phyloP scores from a whole-genome alignment of 208 protist genomes.

The Trypanosoma mega region DNA sequence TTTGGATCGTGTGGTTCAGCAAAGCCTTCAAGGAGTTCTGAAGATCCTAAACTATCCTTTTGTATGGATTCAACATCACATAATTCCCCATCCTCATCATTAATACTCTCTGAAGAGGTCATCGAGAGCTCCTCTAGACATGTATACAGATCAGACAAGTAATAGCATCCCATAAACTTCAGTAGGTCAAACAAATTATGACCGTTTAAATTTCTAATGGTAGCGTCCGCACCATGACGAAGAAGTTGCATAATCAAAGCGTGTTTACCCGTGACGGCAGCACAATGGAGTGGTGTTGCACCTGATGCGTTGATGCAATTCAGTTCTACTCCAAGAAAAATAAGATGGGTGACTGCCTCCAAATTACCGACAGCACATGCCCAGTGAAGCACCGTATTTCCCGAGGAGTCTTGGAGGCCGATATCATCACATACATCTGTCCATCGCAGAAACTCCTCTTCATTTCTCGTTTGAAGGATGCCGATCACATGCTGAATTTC shows the following conservation, averaged over 20 bases:
- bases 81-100: no score
- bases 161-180: constrained; percentile 6
- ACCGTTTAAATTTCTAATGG: constrained; percentile 16
- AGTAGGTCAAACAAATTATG: constrained; percentile 42
- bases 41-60: no score
- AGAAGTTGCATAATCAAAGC: constrained; percentile 41
- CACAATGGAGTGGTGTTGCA: constrained; percentile 60
- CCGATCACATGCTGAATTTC: constrained; percentile 30
- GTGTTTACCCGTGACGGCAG: constrained; percentile 37
- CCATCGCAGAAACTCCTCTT: constrained; percentile 41
- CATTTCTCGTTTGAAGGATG: constrained; percentile 36
- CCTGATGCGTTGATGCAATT: constrained; percentile 38
- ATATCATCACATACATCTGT: constrained; percentile 51
- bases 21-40: no score
- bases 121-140: constrained; percentile 8
- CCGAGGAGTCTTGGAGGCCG: constrained; percentile 33
- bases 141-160: background rate
- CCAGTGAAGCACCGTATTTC: constrained; percentile 79
- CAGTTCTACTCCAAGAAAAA: constrained; percentile 37
- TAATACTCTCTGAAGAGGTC: no score
- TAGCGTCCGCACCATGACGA: constrained; percentile 44
- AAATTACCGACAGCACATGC: constrained; percentile 48
- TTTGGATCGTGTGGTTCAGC: no score
- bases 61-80: no score
- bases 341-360: constrained; percentile 28